phyloP scores from a whole-genome alignment of 805 yeast genomes.

The Wickerhamiella shivajii region DNA sequence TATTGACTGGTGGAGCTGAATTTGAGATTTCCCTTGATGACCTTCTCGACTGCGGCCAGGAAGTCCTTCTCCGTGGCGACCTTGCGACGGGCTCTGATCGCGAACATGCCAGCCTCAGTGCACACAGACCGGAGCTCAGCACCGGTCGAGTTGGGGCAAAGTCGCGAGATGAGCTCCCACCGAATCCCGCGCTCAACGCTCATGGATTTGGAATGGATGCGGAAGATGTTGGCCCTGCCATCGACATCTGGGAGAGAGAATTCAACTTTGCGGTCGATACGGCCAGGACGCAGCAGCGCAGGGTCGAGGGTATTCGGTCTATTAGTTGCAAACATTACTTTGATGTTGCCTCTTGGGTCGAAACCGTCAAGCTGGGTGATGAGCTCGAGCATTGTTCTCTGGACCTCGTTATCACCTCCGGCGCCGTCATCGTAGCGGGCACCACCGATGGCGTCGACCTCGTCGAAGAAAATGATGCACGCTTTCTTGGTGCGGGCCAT shows the following conservation, averaged over 20 bases:
- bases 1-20: slow-evolving; percentile 93
- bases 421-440: slow-evolving; percentile 86
- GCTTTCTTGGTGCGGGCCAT: slow-evolving; percentile 99
- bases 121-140: slow-evolving; percentile 97
- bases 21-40: slow-evolving; percentile 95
- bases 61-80: slow-evolving; percentile 98
- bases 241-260: slow-evolving; percentile 92
- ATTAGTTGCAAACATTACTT: slow-evolving; percentile 98
- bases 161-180: slow-evolving; percentile 95
- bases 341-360: slow-evolving; percentile 96
- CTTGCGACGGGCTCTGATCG: slow-evolving; percentile 94
- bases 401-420: slow-evolving; percentile 80
- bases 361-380: slow-evolving; percentile 97
- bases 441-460: slow-evolving; percentile 98
- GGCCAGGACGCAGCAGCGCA: slow-evolving; percentile 93
- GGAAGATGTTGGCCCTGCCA: slow-evolving; percentile 94
- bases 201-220: slow-evolving; percentile 96
- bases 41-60: slow-evolving; percentile 94
- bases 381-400: slow-evolving; percentile 95
- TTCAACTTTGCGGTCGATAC: slow-evolving; percentile 97
- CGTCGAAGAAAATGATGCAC: slow-evolving; percentile 95
- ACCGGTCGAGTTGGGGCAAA: slow-evolving; percentile 97
- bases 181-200: slow-evolving; percentile 93
- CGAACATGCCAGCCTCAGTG: slow-evolving; percentile 99
- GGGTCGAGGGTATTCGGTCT: slow-evolving; percentile 97